Base-by-base conservation (phyloP, 768 basidiomycete species). In the Boletus coccyginus region DNA sequence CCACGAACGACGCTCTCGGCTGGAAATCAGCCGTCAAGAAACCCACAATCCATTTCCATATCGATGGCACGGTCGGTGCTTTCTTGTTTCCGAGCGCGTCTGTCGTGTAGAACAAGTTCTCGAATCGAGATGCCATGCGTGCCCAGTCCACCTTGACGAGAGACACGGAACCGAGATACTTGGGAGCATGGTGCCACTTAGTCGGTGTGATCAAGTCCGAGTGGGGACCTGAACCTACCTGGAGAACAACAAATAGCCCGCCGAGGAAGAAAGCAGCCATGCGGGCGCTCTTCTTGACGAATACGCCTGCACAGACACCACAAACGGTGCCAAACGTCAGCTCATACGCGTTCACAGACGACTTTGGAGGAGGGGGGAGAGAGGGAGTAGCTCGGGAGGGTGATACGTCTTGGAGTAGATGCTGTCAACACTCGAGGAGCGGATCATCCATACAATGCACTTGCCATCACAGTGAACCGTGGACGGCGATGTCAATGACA, bases 21-120 rank as follows among this genome's bases (percentile, higher is more conserved):
- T 94, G 95, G 73, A 98, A 95, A 68, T 97, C 92, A 8, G 94
- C 90, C 0, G 90, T 91, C 70, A 98, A 73, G 75, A 98, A 97
- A 71, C 92, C 77, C 24, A 89, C 70, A 24, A 86, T 61, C 81
- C 86, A 85, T 39, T 67, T 78, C 82, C 88, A 92, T 27, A 89
- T 65, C 3, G 85, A 81, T 19, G 70, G 68, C 51, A 92, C 70
- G 5, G 83, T 91, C 2, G 90, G 88, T 4, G 92, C 79, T 48
- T 73, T 79, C 57, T 67, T 78, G 11, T 67, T 68, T 3, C 87
- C 88, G 0, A 76, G 70, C 8, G 77, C 73, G 45, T 91, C 85
- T 16, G 70, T 80, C 7, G 81, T 84, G 69, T 92, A 85, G 69
- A 93, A 86, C 38, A 82, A 58, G 53, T 81, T 80, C 67, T 94